Evolutionary conservation across 441 rosid species (phyloP).

Genomic region (Kokia cookei): DNA sequence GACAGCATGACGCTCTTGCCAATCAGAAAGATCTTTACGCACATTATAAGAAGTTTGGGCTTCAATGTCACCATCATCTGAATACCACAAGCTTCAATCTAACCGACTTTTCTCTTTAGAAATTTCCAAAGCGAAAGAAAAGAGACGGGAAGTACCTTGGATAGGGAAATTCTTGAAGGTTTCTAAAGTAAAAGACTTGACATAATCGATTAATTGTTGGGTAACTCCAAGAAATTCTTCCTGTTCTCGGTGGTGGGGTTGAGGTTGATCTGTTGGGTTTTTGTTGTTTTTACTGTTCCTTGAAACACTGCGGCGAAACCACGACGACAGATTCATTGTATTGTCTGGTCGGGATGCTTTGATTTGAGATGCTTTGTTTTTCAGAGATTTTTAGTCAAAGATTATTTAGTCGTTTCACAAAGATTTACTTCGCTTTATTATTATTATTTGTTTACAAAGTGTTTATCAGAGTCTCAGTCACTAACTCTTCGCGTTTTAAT

Average conservation of each 20-base stretch:
- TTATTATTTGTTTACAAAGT: too few relatives aligned
- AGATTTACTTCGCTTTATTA: too few relatives aligned
- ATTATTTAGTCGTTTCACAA: too few relatives aligned
- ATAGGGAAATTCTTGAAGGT: slow-evolving; percentile 69
- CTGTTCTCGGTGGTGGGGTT: not conserved
- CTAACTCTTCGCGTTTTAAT: too few relatives aligned
- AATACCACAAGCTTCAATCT: slow-evolving; percentile 1
- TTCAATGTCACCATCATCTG: slow-evolving; percentile 43
- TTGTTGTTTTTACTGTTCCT: slow-evolving; percentile 17
- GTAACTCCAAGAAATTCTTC: slow-evolving; percentile 50
- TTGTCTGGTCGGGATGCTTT: not conserved
- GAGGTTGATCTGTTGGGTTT: slow-evolving; percentile 22
- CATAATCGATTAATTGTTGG: slow-evolving; percentile 45
- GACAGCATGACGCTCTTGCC: slow-evolving; percentile 82
- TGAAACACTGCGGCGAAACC: slow-evolving; percentile 54
- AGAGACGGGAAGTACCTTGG: slow-evolving; percentile 27
- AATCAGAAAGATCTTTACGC: slow-evolving; percentile 65
- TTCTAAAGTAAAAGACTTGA: slow-evolving; percentile 61
- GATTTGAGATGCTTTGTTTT: not conserved
- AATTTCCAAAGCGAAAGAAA: not conserved
- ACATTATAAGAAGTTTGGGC: slow-evolving; percentile 35
- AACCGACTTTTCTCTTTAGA: not conserved
- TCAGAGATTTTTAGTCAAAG: not conserved
- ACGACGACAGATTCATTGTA: slow-evolving; percentile 51
- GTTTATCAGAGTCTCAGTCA: too few relatives aligned